Conservation (phyloP, 345 rosid genomes). For the Citropsis articulata region DNA sequence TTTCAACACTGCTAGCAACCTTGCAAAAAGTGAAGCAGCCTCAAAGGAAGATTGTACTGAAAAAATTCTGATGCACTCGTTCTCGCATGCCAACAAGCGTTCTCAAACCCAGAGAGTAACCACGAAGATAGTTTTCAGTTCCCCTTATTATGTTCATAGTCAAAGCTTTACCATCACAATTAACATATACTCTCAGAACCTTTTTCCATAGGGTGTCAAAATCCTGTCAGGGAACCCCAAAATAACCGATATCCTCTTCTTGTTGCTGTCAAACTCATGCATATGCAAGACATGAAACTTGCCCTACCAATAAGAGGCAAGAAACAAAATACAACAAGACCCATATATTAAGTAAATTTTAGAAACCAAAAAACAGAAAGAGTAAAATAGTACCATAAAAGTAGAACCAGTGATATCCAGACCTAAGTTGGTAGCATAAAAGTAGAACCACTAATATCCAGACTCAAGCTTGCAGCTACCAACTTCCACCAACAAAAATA, state of each 20-base stretch:
- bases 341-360: background rate
- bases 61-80: conserved; percentile 69
- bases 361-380: background rate
- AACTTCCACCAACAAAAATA: background rate
- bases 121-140: conserved; percentile 68
- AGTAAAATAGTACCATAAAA: conserved; percentile 2
- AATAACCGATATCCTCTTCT: conserved; percentile 98
- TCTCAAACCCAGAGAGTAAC: conserved; percentile 79
- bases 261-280: conserved; percentile 97
- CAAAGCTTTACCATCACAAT: conserved; percentile 53
- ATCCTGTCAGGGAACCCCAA: conserved; percentile 79
- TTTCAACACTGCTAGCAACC: conserved; percentile 76
- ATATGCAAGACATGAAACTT: conserved; percentile 84
- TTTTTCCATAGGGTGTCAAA: conserved; percentile 81
- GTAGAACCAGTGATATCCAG: background rate
- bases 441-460: background rate
- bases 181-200: conserved; percentile 93
- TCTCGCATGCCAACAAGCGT: conserved; percentile 91
- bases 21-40: conserved; percentile 65
- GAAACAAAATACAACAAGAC: conserved; percentile 19
- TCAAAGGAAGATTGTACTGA: conserved; percentile 79
- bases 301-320: conserved; percentile 43
- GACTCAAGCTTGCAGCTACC: background rate
- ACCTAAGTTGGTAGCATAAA: background rate
- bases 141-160: conserved; percentile 34